Base-by-base conservation (phyloP, 768 basidiomycete genomes). In the Tylopilus intermedius region DNA sequence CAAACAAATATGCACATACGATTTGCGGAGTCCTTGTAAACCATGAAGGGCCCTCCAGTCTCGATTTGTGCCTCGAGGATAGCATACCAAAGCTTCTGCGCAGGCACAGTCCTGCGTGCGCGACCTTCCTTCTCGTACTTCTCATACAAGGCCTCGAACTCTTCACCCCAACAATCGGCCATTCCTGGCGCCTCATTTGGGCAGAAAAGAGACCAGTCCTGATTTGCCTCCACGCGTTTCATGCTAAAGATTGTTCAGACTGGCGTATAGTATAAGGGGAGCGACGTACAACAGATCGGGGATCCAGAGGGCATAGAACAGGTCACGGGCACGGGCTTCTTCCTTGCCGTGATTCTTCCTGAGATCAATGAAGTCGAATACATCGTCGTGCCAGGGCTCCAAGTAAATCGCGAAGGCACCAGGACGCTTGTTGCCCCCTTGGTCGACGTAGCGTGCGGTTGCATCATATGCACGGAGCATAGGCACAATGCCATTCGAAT, bases 321-420 rank as follows among this genome's bases (percentile, higher is more conserved):
- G 76, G 69, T 98, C 96, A 39, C 95, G 84, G 14, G 96, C 96
- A 56, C 95, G 91, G 30, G 84, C 83, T 72, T 98, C 94, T 71
- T 98, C 96, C 70, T 98, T 98, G 49, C 95, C 96, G 62, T 97
- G 95, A 70, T 99, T 99, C 82, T 98, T 98, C 64, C 96, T 80
- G 43, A 99, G 79, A 66, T 98, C 95, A 61, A 99, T 80, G 76
- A 99, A 97, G 53, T 96, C 94, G 62, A 98, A 96, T 67, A 99
- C 71, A 69, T 98, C 96, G 15, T 91, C 82, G 67, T 99, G 96
- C 96, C 96, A 99, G 13, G 96, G 96, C 73, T 99, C 96, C 65
- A 98, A 77, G 74, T 99, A 99, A 69, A 99, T 90, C 15, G 96
- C 90, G 61, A 99, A 97, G 1, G 96, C 96, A 55, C 96, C 96